Evolutionary conservation across 164 flowering plant genomes (phyloP), one percentile per base, ranked within the genome.

Genomic region (Umbellularia californica): DNA sequence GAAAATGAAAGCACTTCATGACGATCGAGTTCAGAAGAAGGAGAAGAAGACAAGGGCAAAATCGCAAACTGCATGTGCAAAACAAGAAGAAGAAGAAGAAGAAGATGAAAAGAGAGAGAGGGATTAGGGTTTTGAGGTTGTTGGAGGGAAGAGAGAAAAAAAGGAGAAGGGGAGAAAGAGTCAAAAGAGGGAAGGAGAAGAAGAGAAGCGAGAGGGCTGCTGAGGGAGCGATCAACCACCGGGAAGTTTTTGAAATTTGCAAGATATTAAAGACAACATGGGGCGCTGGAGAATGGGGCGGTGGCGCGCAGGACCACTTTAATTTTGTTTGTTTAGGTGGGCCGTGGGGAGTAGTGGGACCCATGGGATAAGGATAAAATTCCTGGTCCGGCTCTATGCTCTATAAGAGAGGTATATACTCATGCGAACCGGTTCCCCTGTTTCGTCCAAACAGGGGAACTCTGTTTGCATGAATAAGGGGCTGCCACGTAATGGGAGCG

Each of bases 1-100:
- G 80, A 85, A 92, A 94, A 70, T 91, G 91, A 68, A 94, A 94
- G 75, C 98, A 94, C 90, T 90, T 92, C 98, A 94, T 93, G 14
- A 13, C 35, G 35, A 5, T 27, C 28, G n/a, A 2, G 3, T 22
- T 13, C 28, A 23, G 28, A 24, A 22, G 47, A 41, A 41, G 47
- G 47, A 6, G 47, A 41, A 6, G 47, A 41, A 41, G 50, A 67
- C 19, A 67, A 19, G 7, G 47, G 50, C 69, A 67, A 30, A 33
- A 67, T 14, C 47, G 69, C 5, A 41, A 19, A 69, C 23, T 5
- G 22, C 50, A 67, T 28, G 23, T 41, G 15, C 47, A 2, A 58
- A 47, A 47, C 58, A 69, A 47, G 52, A 19, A 69, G 19, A 33
- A 20, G 50, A n/a, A 20, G 71, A 47, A 12, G 15, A 33, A 5